phyloP scores from a whole-genome alignment of 2,329 filamentous ascomycete species.

The Huntiella savannae region DNA sequence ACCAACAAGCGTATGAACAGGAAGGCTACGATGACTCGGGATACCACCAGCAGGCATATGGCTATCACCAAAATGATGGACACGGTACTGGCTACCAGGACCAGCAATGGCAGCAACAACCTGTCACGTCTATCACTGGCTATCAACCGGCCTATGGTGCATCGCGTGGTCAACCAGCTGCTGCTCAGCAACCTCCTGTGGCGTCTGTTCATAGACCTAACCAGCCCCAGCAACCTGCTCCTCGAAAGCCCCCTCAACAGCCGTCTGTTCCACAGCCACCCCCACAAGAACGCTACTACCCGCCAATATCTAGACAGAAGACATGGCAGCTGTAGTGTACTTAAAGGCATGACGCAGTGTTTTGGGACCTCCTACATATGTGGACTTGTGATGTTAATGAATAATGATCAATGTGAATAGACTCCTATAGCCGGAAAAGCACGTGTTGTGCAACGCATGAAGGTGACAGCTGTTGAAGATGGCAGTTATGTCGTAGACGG shows the following conservation, averaged over 20 bases:
- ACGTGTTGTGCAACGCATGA: conserved; percentile 10
- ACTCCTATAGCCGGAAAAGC: conserved; percentile 4
- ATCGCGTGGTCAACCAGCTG: too few species aligned
- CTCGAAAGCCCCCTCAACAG: background rate
- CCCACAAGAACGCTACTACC: too few species aligned
- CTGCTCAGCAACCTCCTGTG: too few species aligned
- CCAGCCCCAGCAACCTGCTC: too few species aligned
- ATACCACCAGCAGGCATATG: background rate
- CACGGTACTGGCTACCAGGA: background rate
- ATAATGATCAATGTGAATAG: conserved; percentile 9
- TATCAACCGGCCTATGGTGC: too few species aligned
- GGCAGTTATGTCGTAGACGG: conserved; percentile 1
- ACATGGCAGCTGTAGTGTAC: too few species aligned
- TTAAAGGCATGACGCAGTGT: too few species aligned
- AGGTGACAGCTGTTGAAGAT: conserved; percentile 6
- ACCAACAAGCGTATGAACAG: background rate
- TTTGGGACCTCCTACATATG: background rate
- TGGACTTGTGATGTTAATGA: conserved; percentile 9
- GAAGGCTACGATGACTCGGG: background rate
- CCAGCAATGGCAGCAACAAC: background rate
- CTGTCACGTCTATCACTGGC: too few species aligned
- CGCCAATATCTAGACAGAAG: too few species aligned
- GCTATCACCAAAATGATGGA: background rate
- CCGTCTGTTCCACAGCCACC: too few species aligned
- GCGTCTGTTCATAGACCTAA: too few species aligned